Conservation (phyloP, 2,329 filamentous ascomycete genomes). For the Neofusicoccum ribis region DNA sequence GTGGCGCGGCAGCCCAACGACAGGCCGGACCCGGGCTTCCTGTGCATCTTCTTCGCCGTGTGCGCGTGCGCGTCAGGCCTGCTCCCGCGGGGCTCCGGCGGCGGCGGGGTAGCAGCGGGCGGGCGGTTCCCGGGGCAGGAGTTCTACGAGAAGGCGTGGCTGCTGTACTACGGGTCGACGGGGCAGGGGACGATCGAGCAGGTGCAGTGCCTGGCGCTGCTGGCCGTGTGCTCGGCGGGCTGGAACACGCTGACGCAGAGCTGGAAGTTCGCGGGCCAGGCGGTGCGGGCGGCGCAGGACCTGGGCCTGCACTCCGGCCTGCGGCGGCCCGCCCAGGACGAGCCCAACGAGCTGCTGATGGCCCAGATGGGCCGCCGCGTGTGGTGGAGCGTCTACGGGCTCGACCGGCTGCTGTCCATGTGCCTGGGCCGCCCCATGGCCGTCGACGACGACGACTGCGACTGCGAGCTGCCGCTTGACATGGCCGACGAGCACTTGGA, state of each 20-base stretch:
- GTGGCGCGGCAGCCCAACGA: neutral
- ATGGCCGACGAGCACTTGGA: slow-evolving; percentile 3
- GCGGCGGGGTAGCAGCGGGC: neutral
- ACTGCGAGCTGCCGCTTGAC: neutral
- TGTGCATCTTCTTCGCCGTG: neutral
- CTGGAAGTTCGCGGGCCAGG: slow-evolving; percentile 12
- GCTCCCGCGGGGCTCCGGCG: neutral
- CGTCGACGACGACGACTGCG: neutral
- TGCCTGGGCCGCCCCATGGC: neutral
- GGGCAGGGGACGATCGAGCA: slow-evolving; percentile 3
- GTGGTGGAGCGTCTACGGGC: slow-evolving; percentile 12
- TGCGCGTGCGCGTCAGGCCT: neutral
- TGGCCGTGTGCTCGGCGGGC: slow-evolving; percentile 7
- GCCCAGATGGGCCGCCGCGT: neutral
- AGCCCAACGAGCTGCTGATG: neutral
- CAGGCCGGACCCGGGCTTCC: neutral
- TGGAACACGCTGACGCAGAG: slow-evolving; percentile 3
- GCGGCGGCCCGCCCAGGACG: slow-evolving; percentile 3
- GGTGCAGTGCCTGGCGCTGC: slow-evolving; percentile 4
- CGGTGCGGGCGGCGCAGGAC: slow-evolving; percentile 3
- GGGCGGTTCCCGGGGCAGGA: neutral
- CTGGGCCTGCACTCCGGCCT: neutral
- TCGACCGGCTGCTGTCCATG: slow-evolving; percentile 8
- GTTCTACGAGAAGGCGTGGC: neutral
- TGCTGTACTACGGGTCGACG: neutral